These are phyloP conservation scores for Aspergillus indologenus DNA, from an alignment of 495 filamentous ascomycete species.

Conservation along the genomic window DNA sequence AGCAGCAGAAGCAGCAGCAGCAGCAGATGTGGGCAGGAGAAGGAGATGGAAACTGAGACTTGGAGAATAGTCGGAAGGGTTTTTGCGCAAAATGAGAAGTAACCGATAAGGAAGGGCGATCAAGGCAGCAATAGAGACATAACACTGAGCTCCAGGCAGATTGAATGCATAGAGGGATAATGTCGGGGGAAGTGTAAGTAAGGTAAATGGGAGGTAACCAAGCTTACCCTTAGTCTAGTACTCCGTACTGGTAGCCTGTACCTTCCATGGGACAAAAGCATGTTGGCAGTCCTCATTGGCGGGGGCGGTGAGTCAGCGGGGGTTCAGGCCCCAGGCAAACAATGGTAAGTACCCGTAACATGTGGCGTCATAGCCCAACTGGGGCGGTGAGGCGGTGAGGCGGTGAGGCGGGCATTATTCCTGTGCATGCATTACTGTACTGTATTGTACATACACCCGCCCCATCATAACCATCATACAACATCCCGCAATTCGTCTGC, in stretches of 20 bases:
- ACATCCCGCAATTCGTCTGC: background rate
- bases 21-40: background rate
- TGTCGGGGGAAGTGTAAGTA: background rate
- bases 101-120: background rate
- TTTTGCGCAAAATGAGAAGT: background rate
- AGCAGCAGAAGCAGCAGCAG: conserved; percentile 6
- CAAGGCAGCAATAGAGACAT: conserved; percentile 5
- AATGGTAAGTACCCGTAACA: background rate
- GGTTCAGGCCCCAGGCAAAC: background rate
- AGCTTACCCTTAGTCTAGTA: too few relatives aligned
- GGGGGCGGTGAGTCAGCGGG: background rate
- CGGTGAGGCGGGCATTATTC: background rate
- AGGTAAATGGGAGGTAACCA: background rate
- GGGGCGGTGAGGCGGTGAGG: background rate
- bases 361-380: conserved; percentile 14
- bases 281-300: conserved; percentile 1
- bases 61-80: background rate
- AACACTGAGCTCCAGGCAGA: conserved; percentile 22
- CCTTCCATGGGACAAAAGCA: background rate
- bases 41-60: background rate
- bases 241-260: background rate
- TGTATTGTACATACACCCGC: background rate
- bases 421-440: background rate
- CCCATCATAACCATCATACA: too few relatives aligned
- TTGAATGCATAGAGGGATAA: background rate